Percentiles rank a stretch among this genome's conserved stretches.
Evolutionary conservation across 2,329 filamentous ascomycete species (phyloP).

Genomic region (Plenodomus tracheiphilus): DNA sequence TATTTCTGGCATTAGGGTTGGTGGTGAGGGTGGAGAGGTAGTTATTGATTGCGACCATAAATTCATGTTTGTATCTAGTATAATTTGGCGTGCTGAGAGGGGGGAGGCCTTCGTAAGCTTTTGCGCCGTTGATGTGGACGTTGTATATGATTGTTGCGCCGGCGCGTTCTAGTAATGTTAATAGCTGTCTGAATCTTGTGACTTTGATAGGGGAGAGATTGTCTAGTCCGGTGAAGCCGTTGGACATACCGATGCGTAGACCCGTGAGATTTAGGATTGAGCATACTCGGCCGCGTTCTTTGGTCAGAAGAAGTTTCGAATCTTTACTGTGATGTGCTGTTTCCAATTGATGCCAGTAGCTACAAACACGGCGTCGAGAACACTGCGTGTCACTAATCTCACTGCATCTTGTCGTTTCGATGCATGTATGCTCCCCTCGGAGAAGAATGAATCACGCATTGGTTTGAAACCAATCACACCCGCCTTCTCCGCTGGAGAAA

Average conservation of each 20-base stretch:
- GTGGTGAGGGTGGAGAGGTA: slow-evolving; percentile 58
- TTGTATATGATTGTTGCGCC: slow-evolving; percentile 20
- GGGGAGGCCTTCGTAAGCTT: slow-evolving; percentile 47
- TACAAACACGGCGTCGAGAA: slow-evolving; percentile 54
- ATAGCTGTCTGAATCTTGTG: slow-evolving; percentile 3
- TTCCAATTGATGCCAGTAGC: slow-evolving; percentile 44
- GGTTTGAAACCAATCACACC: slow-evolving; percentile 25
- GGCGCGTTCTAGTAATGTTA: slow-evolving; percentile 5
- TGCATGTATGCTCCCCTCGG: slow-evolving; percentile 63
- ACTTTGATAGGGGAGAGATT: slow-evolving; percentile 1
- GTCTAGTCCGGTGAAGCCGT: background rate
- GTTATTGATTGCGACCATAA: slow-evolving; percentile 53
- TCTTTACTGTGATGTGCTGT: background rate
- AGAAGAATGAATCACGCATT: slow-evolving; percentile 57
- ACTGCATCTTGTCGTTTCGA: slow-evolving; percentile 56
- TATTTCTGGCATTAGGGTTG: slow-evolving; percentile 59
- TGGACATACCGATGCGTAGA: slow-evolving; percentile 11
- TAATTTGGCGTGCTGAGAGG: slow-evolving; percentile 25
- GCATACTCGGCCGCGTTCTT: slow-evolving; percentile 9
- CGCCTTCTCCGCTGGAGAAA: slow-evolving; percentile 19
- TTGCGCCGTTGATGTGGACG: slow-evolving; percentile 44
- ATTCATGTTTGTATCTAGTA: slow-evolving; percentile 62
- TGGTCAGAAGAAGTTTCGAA: background rate
- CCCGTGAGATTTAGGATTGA: slow-evolving; percentile 2
- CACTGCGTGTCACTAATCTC: slow-evolving; percentile 56